phyloP scores from a whole-genome alignment of 2,329 filamentous ascomycete genomes.

The Xylariaceae sp. region DNA sequence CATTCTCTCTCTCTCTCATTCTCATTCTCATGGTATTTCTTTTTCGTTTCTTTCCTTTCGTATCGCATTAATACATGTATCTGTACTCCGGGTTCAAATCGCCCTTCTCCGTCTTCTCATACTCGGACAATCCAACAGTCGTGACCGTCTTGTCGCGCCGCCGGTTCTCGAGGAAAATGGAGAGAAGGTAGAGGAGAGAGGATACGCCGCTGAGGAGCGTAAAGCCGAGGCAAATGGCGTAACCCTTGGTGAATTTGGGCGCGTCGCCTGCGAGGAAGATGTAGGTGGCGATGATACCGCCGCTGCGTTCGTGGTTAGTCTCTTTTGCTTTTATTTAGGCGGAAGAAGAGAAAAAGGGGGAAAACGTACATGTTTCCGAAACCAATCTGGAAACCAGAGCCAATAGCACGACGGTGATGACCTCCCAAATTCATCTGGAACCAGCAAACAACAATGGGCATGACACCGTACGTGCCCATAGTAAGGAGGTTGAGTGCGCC shows the following conservation, averaged over 20 bases:
- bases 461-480: slow-evolving; percentile 75
- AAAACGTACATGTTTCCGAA: slow-evolving; percentile 61
- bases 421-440: slow-evolving; percentile 75
- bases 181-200: slow-evolving; percentile 55
- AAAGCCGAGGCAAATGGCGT: slow-evolving; percentile 72
- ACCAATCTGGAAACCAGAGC: slow-evolving; percentile 70
- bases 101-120: slow-evolving; percentile 54
- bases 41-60: not conserved
- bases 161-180: slow-evolving; percentile 56
- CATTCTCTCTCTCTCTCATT: not conserved
- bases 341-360: not conserved
- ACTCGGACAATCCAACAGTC: slow-evolving; percentile 51
- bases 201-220: slow-evolving; percentile 60
- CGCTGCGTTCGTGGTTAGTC: slow-evolving; percentile 30
- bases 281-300: slow-evolving; percentile 73
- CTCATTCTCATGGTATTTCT: not conserved
- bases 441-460: slow-evolving; percentile 83
- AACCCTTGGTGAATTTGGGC: slow-evolving; percentile 65
- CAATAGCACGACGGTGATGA: slow-evolving; percentile 63
- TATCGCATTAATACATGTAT: slow-evolving; percentile 43
- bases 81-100: slow-evolving; percentile 52
- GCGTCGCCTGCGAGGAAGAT: slow-evolving; percentile 61
- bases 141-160: slow-evolving; percentile 43
- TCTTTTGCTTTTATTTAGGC: not conserved
- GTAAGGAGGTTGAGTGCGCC: slow-evolving; percentile 76